Base-by-base conservation (phyloP, 164 flowering plant species). In the Vitis rotundifolia region DNA sequence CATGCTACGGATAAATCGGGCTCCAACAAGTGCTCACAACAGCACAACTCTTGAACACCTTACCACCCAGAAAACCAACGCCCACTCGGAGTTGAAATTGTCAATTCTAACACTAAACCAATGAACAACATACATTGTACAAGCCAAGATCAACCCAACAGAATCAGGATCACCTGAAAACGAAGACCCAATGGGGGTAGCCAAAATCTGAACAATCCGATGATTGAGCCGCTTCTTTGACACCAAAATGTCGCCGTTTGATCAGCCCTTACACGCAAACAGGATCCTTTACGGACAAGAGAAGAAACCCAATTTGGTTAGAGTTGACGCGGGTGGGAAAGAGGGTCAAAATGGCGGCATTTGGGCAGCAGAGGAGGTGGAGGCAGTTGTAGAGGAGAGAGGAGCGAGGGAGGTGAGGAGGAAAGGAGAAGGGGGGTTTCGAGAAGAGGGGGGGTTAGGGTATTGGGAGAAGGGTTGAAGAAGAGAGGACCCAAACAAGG, bases 111-210 rank as follows among this genome's bases (percentile, higher is more conserved):
- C 84, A 44, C 66, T 50, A 75, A 77, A 89, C 98, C 94, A 94
- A 74, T 81, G 80, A 63, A 87, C 89, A 64, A 90, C 74, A 75
- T 86, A 83, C 73, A 83, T 47, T 7, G 91, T 83, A 56, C 71
- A 83, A 66, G 74, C 88, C 72, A 88, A 53, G 69, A 91, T 57
- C 77, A 73, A 82, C 44, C 93, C 97, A 61, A 85, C 94, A 31
- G 26, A 28, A 18, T 31, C 49, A 44, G 51, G 63, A 74, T 66
- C 44, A 61, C 63, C 61, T 8, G 64, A 54, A 59, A 19, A 29
- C 16, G 50, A 14, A 63, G 31, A 74, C 13, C 50, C 68, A 61
- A 75, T 22, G 9, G 82, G 71, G 58, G 69, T 77, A 8, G 81
- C 88, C 8, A 63, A 61, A 49, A 91, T 67, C 68, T 68, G 71